Evolutionary conservation across 371 early-diverging fungal genomes (phyloP), one percentile per base, ranked within the genome.

Genomic region (Ordospora colligata): DNA sequence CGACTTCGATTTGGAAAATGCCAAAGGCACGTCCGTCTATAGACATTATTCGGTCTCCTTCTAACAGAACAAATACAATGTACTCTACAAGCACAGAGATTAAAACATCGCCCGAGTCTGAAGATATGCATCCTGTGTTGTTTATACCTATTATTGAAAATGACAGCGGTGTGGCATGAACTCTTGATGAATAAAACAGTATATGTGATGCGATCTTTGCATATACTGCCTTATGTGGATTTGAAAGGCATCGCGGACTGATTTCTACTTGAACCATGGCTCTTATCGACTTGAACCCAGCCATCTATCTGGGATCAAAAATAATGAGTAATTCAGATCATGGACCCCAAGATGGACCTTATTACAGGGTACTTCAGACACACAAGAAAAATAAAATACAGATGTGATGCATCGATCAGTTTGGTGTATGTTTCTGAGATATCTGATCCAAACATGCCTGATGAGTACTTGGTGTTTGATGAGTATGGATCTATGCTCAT

Each of bases 91-190:
- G 23, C 5, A 37, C 45, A 0, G 62, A 4, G 12, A 75, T 14
- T 6, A 40, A 2, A 17, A 77, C 69, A 19, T 22, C n/a, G n/a
- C 77, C 77, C 10, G 37, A 17, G n/a, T 44, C 43, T 25, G 17
- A 37, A 54, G 40, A 7, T 25, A 75, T 66, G 27, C 52, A 3
- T n/a, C 75, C 72, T 10, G 21, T 5, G 17, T n/a, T 19, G 9
- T 9, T 19, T 8, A 77, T 52, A 6, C 53, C 75, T 22, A 65
- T 52, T 6, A 73, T 67, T 9, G 43, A 19, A 27, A 77, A 73
- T 10, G 67, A 42, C n/a, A 73, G 50, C 1, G 77, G 77, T 23
- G 66, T 14, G 1, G 75, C 77, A 12, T 45, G 8, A 10, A 77
- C 14, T 22, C 19, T 40, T 0, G 49, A 19, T 5, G 67, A 66